Conservation (phyloP, 2,329 filamentous ascomycete species). For the Coniella lustricola region DNA sequence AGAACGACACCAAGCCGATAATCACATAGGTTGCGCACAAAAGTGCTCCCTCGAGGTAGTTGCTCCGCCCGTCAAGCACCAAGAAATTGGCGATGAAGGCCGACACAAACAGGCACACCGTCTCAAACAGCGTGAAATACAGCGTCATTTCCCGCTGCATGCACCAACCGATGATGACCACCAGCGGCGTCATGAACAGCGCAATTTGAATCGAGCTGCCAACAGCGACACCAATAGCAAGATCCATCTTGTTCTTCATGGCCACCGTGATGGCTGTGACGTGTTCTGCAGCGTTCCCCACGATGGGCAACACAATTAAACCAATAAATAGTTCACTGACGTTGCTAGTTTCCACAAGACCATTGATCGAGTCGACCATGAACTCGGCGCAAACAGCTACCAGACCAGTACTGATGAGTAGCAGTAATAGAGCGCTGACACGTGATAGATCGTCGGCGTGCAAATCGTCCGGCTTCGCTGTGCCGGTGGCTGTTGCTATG, state of each 20-base stretch:
- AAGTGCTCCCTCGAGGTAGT: conserved; percentile 75
- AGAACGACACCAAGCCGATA: conserved; percentile 60
- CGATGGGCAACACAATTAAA: conserved; percentile 66
- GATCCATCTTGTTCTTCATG: conserved; percentile 69
- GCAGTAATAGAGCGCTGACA: conserved; percentile 44
- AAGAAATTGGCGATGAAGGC: conserved; percentile 84
- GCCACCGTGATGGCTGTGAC: conserved; percentile 65
- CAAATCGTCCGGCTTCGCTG: conserved; percentile 22
- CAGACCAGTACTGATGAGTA: conserved; percentile 57
- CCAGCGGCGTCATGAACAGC: conserved; percentile 61
- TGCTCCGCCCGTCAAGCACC: conserved; percentile 76
- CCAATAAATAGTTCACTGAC: conserved; percentile 63
- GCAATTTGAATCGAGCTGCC: conserved; percentile 68
- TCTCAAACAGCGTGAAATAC: conserved; percentile 86
- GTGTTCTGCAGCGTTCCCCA: conserved; percentile 68
- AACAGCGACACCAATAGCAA: conserved; percentile 65
- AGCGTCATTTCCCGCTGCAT: conserved; percentile 64
- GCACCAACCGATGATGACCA: conserved; percentile 66
- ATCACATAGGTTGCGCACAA: conserved; percentile 62
- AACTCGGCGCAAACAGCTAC: conserved; percentile 66
- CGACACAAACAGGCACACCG: conserved; percentile 75
- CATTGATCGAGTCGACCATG: conserved; percentile 61
- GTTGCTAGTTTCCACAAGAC: conserved; percentile 49
- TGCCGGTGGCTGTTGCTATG: conserved; percentile 24
- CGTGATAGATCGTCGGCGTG: conserved; percentile 29